phyloP scores from a whole-genome alignment of 176 grass and related monocot genomes.

The Panicum miliaceum region DNA sequence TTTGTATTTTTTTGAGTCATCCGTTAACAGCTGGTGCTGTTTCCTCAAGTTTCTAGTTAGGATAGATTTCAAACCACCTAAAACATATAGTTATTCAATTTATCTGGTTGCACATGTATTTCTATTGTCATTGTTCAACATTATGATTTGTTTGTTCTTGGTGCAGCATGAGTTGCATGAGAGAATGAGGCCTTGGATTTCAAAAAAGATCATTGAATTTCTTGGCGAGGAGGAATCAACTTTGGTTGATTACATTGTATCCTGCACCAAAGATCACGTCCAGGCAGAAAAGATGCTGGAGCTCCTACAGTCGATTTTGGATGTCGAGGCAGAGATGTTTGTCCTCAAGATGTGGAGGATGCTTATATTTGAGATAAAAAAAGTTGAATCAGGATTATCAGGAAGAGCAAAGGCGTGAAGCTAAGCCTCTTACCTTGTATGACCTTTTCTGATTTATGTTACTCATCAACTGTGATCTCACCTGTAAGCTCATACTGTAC shows the following conservation, averaged over 20 bases:
- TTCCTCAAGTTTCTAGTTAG: neutral
- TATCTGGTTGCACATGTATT: neutral
- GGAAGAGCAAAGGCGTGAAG: constrained; percentile 55
- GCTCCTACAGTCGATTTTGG: constrained; percentile 87
- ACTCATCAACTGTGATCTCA: constrained; percentile 33
- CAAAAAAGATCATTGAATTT: constrained; percentile 97
- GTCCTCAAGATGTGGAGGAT: constrained; percentile 99
- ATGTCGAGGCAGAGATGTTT: constrained; percentile 98
- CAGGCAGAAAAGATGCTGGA: constrained; percentile 91
- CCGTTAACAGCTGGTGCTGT: neutral
- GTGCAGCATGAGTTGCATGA: constrained; percentile 86
- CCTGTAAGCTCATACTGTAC: constrained; percentile 41
- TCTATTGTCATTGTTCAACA: neutral
- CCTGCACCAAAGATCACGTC: constrained; percentile 93
- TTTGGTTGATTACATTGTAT: constrained; percentile 97
- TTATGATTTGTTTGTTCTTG: constrained; percentile 36
- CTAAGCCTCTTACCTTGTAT: constrained; percentile 40
- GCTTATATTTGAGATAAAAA: constrained; percentile 99
- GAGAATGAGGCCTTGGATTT: constrained; percentile 98
- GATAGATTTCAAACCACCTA: neutral
- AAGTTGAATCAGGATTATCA: constrained; percentile 81
- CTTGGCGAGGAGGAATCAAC: constrained; percentile 97
- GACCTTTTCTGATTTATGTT: constrained; percentile 37
- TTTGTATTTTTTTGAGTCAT: constrained; percentile 1
- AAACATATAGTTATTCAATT: neutral